A percentile compares a stretch with the other conserved stretches of the same genome.
Conservation (phyloP, 2,329 filamentous ascomycete genomes). For the Amauroascus verrucosus region DNA sequence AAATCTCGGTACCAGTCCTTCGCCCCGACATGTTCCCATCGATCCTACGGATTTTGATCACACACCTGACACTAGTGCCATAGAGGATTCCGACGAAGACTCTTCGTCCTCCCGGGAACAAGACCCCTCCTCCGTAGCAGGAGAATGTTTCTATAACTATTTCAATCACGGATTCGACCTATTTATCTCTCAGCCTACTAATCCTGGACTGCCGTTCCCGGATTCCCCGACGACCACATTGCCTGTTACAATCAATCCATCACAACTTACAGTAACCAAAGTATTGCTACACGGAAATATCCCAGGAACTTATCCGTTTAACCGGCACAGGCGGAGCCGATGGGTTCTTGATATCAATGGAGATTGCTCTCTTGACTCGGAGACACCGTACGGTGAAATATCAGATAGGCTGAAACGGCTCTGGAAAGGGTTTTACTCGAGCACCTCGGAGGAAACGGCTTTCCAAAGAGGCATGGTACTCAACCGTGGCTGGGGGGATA, state of each 20-base stretch:
- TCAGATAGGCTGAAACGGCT: conserved; percentile 57
- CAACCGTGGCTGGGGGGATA: conserved; percentile 84
- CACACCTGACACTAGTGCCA: conserved; percentile 60
- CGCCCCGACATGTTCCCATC: conserved; percentile 26
- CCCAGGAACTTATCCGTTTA: conserved; percentile 92
- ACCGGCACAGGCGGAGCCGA: conserved; percentile 77
- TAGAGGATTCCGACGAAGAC: conserved; percentile 57
- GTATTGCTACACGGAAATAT: conserved; percentile 91
- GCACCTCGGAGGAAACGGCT: conserved; percentile 43
- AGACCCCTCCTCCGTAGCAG: conserved; percentile 44
- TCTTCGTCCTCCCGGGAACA: conserved; percentile 45
- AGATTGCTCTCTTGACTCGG: conserved; percentile 52
- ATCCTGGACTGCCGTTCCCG: conserved; percentile 55
- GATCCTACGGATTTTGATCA: conserved; percentile 58
- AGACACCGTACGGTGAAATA: conserved; percentile 65
- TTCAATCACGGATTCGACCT: conserved; percentile 93
- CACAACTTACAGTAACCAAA: conserved; percentile 76
- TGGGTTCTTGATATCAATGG: conserved; percentile 59
- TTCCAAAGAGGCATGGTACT: conserved; percentile 63
- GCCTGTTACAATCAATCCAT: conserved; percentile 30
- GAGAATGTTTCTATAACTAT: conserved; percentile 85
- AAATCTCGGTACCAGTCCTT: conserved; percentile 23
- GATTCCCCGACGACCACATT: conserved; percentile 28
- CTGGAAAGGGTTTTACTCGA: conserved; percentile 59
- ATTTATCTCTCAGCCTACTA: conserved; percentile 66